Evolutionary conservation across 306 rosid species (phyloP).

Genomic region (Bauhinia variegata): DNA sequence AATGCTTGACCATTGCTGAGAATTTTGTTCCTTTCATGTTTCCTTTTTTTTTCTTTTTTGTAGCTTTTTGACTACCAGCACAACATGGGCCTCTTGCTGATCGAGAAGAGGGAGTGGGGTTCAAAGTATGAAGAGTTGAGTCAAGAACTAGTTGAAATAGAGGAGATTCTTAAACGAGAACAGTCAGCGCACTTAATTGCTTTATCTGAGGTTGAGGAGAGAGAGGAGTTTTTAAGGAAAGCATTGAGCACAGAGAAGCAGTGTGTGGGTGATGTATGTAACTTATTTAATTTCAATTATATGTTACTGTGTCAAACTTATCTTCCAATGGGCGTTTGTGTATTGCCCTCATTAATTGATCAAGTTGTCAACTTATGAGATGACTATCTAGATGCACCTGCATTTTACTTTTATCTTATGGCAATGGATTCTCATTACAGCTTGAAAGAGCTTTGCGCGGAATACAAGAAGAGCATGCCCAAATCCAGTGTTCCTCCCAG

Average conservation of each 20-base stretch:
- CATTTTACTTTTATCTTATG: slow-evolving; percentile 25
- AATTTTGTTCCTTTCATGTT: slow-evolving; percentile 16
- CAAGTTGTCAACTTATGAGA: slow-evolving; percentile 14
- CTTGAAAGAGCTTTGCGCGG: slow-evolving; percentile 74
- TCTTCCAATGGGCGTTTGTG: slow-evolving; percentile 18
- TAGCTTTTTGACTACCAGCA: slow-evolving; percentile 90
- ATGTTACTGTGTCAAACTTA: slow-evolving; percentile 13
- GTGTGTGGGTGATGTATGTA: slow-evolving; percentile 68
- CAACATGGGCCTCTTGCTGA: slow-evolving; percentile 88
- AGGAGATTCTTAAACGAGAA: slow-evolving; percentile 85
- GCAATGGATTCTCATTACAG: slow-evolving; percentile 48
- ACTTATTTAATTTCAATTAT: slow-evolving; percentile 26
- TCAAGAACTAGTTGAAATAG: slow-evolving; percentile 68
- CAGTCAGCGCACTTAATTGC: slow-evolving; percentile 76
- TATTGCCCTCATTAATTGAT: slow-evolving; percentile 6
- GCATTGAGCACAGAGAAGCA: slow-evolving; percentile 70
- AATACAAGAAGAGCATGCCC: slow-evolving; percentile 58
- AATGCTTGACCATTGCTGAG: slow-evolving; percentile 27
- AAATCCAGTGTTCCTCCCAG: slow-evolving; percentile 55
- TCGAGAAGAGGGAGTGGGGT: slow-evolving; percentile 81
- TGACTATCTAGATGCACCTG: slow-evolving; percentile 26
- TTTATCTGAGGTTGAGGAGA: slow-evolving; percentile 66
- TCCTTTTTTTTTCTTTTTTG: slow-evolving; percentile 7
- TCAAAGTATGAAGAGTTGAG: slow-evolving; percentile 59
- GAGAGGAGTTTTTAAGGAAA: slow-evolving; percentile 73